Percentiles rank a stretch among this genome's conserved stretches.
phyloP scores from a whole-genome alignment of 1,139 yeast genomes.

The Geotrichum citri-aurantii region DNA sequence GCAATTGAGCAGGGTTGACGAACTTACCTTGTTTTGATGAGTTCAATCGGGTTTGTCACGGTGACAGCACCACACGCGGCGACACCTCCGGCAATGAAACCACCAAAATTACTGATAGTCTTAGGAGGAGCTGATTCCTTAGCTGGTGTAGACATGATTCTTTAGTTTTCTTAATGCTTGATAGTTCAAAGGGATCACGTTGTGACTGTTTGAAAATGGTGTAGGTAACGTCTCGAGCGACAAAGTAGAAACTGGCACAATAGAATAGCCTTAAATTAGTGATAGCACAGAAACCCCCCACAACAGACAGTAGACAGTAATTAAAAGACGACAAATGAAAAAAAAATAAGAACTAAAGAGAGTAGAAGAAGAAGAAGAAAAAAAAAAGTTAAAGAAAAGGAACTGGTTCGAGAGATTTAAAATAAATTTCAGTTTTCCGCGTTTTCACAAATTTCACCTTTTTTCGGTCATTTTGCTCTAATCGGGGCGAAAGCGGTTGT shows the following conservation, averaged over 20 bases:
- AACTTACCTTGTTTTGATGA: constrained; percentile 60
- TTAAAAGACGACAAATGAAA: not conserved
- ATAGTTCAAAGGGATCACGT: not conserved
- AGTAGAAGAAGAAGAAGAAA: not conserved
- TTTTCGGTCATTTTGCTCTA: not conserved
- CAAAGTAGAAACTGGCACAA: not conserved
- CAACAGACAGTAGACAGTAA: not conserved
- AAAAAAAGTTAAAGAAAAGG: not conserved
- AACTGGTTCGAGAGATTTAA: not conserved
- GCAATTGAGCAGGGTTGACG: not conserved
- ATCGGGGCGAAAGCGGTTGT: not conserved
- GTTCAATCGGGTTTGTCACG: constrained; percentile 90
- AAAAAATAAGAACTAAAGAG: not conserved
- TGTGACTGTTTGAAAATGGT: not conserved
- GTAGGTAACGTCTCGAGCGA: not conserved
- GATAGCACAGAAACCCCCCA: not conserved
- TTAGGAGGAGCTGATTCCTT: constrained; percentile 12
- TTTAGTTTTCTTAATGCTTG: not conserved
- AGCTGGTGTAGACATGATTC: not conserved
- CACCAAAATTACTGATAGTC: constrained; percentile 51
- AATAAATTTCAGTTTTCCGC: not conserved
- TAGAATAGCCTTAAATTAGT: not conserved
- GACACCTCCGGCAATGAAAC: constrained; percentile 86
- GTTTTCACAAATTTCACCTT: not conserved
- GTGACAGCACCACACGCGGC: constrained; percentile 99